Evolutionary conservation across 208 protist species (phyloP), one percentile per base, ranked within the genome.

Genomic region (Wallacemonas sp.): DNA sequence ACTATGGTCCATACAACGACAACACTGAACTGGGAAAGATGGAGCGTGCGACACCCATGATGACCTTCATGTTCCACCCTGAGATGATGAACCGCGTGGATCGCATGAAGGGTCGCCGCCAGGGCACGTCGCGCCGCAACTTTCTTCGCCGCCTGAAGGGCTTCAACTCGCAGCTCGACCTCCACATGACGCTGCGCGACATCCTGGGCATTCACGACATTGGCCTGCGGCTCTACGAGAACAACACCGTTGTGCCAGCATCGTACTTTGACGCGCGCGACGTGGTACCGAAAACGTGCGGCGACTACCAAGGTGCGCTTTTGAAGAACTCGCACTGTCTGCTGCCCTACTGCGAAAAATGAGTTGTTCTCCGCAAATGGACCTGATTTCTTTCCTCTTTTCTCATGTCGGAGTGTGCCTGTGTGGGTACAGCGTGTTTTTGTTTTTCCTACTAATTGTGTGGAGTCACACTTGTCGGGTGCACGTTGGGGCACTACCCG

Each of bases 1-100:
- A 88, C 61, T 88, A 88, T 82, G 86, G 86, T 2, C 79, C 52
- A 39, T 88, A 92, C 67, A 80, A 67, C 41, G 14, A 7, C 10
- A 74, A 71, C 54, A 78, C 77, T 4, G 10, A 61, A 36, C 73
- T 79, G 1, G 86, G 86, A 2, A 12, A 81, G 55, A 62, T 89
- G 3, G 86, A 92, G 67, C 76, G 78, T n/a, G 72, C 79, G 12
- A 74, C 77, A 12, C 86, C 86, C 23, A 64, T 73, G 3, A 67
- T 69, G 39, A n/a, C 80, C 25, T 66, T 76, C 57, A 48, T 84
- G 25, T 52, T 84, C 20, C 73, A 81, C 48, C 76, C 73, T 2
- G 63, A 84, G 32, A 49, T 84, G 57, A 25, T 91, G 23, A 46
- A 33, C 26, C 57, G 72, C 14, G 59, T 88, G 7, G 85, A 91